Base-by-base conservation (phyloP, 2,329 filamentous ascomycete genomes). In the Phaeosphaeria sp. region DNA sequence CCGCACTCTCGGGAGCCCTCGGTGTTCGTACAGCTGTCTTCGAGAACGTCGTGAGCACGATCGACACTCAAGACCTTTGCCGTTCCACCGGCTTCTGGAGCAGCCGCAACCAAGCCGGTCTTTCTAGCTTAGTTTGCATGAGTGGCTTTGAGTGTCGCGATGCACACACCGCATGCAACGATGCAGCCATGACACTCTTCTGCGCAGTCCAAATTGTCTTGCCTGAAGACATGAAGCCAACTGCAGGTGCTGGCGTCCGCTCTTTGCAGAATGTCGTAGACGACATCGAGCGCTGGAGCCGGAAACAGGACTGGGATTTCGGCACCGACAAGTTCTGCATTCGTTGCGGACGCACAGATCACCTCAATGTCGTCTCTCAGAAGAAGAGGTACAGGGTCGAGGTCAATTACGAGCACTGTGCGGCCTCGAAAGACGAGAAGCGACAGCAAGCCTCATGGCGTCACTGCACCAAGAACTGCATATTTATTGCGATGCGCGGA, bases 141-240 rank as follows among this genome's bases (percentile, higher is more conserved):
- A 40, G 49, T 15, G 51, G 42, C 22, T 59, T 66, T 7, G 20
- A 44, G 3, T 60, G 59, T 30, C 52, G 53, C 1, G 51, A 68
- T 25, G 9, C 51, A 1, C 64, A 66, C 20, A 66, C 64, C 0
- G 62, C 64, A 0, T 33, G 58, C 40, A 68, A 68, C 47, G 62
- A 67, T 22, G 59, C 57, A 0, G 62, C 62, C 1, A 59, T 57
- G 27, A 65, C 66, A 0, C 49, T 65, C 0, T 62, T 66, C n/a
- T 24, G 42, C 2, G 65, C 61, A 5, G 22, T 66, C 1, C 59
- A 63, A 21, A 57, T 64, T 53, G 54, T 64, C 0, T 42, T 63
- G 3, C 49, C 53, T 1, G 2, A 11, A 0, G 40, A 45, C 2
- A 20, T 56, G 6, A 44, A 50, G 45, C 17, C 25, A 5, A 13